A percentile compares a stretch with the other conserved stretches of the same genome.
phyloP scores from a whole-genome alignment of 2,329 filamentous ascomycete genomes.

The Arthrobotrys conoides region DNA sequence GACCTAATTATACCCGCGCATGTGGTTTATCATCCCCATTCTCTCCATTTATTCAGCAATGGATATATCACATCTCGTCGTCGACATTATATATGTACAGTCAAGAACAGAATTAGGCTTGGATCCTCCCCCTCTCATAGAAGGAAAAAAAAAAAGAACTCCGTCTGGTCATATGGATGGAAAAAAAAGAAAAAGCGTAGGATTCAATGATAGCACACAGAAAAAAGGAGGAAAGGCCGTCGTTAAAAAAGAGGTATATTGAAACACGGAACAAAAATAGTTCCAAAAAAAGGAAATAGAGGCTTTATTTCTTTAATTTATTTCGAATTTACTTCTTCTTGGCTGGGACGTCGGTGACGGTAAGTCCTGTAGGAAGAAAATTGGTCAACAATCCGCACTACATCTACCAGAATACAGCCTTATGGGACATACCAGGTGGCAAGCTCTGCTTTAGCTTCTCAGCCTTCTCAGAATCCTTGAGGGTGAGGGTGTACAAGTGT shows the following conservation, averaged over 20 bases:
- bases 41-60: conserved; percentile 52
- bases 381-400: conserved; percentile 4
- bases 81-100: conserved; percentile 62
- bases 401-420: neutral
- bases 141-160: conserved; percentile 43
- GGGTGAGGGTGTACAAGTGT: conserved; percentile 96
- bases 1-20: neutral
- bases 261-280: neutral
- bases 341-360: conserved; percentile 75
- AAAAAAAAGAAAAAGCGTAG: conserved; percentile 37
- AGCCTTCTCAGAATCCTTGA: conserved; percentile 99
- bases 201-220: conserved; percentile 35
- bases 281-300: conserved; percentile 12
- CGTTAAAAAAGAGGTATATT: conserved; percentile 32
- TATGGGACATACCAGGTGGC: conserved; percentile 83
- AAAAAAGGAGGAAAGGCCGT: conserved; percentile 12
- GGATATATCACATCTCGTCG: conserved; percentile 56
- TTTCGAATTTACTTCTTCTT: conserved; percentile 70
- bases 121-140: conserved; percentile 37
- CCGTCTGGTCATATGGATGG: conserved; percentile 56
- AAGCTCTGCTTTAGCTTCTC: conserved; percentile 99
- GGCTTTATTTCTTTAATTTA: conserved; percentile 35
- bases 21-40: conserved; percentile 36
- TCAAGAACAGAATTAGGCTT: conserved; percentile 60
- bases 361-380: conserved; percentile 69